Conservation (phyloP, 345 rosid genomes). For the Garcia nutans region DNA sequence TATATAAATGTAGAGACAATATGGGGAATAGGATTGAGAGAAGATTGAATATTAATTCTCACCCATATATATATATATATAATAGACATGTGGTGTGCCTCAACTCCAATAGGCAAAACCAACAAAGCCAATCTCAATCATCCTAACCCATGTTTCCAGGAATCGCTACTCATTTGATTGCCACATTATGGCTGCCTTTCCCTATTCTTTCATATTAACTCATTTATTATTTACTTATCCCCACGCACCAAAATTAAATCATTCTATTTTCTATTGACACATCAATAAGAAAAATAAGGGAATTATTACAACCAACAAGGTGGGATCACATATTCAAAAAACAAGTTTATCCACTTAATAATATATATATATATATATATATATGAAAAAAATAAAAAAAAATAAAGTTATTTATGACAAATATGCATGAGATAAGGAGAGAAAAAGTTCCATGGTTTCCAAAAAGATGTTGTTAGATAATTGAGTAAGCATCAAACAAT, state of each 20-base stretch:
- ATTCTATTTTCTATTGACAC: neutral
- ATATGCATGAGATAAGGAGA: neutral
- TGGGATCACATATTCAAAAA: neutral
- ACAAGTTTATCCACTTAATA: slow-evolving; percentile 19
- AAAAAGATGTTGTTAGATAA: neutral
- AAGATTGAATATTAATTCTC: neutral
- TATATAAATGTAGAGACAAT: too few relatives aligned
- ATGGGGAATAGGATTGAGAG: too few relatives aligned
- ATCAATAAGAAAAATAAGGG: slow-evolving; percentile 3
- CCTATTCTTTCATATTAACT: neutral
- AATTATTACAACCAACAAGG: slow-evolving; percentile 5
- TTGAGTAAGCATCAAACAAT: slow-evolving; percentile 11
- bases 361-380: neutral
- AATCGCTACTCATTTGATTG: slow-evolving; percentile 26
- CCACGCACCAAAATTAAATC: slow-evolving; percentile 19
- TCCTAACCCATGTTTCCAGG: slow-evolving; percentile 23
- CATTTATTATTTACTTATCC: neutral
- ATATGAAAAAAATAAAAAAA: neutral
- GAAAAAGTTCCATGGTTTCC: neutral
- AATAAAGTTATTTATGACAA: neutral
- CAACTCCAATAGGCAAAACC: slow-evolving; percentile 16
- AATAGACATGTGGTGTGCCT: slow-evolving; percentile 25
- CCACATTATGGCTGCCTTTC: slow-evolving; percentile 12
- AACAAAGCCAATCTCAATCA: slow-evolving; percentile 25
- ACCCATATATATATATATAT: neutral